Percentiles rank a stretch among this genome's conserved stretches.
Evolutionary conservation across 169 alveolate genomes (phyloP).

Genomic region (Plasmodium billcollinsi): DNA sequence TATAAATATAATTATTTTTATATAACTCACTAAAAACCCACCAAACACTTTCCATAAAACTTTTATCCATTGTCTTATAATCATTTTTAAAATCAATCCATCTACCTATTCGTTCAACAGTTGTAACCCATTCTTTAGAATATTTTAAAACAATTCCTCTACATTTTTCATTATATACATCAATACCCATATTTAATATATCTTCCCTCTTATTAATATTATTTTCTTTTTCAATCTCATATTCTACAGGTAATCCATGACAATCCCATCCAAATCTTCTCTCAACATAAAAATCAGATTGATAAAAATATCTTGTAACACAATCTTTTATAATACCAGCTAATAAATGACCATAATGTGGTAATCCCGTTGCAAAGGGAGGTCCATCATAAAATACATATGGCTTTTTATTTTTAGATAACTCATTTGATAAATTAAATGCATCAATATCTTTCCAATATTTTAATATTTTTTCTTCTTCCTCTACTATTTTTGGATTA

Average conservation of each 20-base stretch:
- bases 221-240: conserved; percentile 96
- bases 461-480: conserved; percentile 89
- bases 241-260: conserved; percentile 99
- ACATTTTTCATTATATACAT: conserved; percentile 86
- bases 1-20: conserved; percentile 95
- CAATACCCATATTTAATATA: conserved; percentile 92
- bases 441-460: conserved; percentile 92
- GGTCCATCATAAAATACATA: conserved; percentile 99
- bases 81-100: conserved; percentile 99
- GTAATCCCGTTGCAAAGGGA: conserved; percentile 99
- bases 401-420: conserved; percentile 90
- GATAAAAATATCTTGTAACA: conserved; percentile 98
- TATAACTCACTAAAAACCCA: conserved; percentile 94
- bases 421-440: conserved; percentile 84
- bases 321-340: conserved; percentile 99
- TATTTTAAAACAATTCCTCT: conserved; percentile 96
- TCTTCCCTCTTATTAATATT: conserved; percentile 93
- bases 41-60: conserved; percentile 98
- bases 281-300: conserved; percentile 96
- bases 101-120: conserved; percentile 96
- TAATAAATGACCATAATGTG: conserved; percentile 99
- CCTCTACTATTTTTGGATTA: conserved; percentile 91
- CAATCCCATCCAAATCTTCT: conserved; percentile 99
- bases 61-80: conserved; percentile 98
- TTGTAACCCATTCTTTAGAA: conserved; percentile 94